phyloP scores from a whole-genome alignment of 1,284 basidiomycete genomes.

The Limonomyces culmigenus region DNA sequence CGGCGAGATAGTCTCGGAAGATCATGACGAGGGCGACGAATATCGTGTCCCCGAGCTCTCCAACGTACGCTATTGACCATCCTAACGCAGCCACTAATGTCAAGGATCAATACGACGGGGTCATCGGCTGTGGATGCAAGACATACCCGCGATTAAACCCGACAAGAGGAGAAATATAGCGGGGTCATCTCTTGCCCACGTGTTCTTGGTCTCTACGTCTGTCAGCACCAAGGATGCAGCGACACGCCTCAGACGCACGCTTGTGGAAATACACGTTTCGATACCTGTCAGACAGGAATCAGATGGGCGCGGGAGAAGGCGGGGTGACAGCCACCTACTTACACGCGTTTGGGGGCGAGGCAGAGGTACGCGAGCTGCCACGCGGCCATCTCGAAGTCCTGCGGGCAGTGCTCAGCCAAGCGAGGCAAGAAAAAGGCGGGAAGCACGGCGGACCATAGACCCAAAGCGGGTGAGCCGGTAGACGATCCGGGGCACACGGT shows the following conservation, averaged over 20 bases:
- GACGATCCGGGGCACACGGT: constrained; percentile 65
- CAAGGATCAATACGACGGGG: background rate
- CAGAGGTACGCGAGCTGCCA: constrained; percentile 91
- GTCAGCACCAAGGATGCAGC: constrained; percentile 1
- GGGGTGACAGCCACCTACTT: too few species aligned
- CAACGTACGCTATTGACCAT: constrained; percentile 77
- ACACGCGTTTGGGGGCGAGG: constrained; percentile 82
- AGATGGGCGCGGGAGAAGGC: constrained; percentile 22
- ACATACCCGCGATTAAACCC: too few species aligned
- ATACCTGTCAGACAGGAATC: constrained; percentile 30
- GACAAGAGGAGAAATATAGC: constrained; percentile 78
- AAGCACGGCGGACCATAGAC: constrained; percentile 49
- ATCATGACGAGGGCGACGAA: constrained; percentile 67
- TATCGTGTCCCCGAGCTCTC: constrained; percentile 35
- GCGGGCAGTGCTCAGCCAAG: too few species aligned
- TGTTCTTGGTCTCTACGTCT: constrained; percentile 83
- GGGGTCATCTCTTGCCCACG: constrained; percentile 91
- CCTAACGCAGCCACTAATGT: constrained; percentile 53
- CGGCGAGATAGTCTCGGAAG: constrained; percentile 74
- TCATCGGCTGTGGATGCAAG: too few species aligned
- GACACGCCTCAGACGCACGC: constrained; percentile 28
- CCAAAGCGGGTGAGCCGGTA: constrained; percentile 63
- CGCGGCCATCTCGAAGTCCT: constrained; percentile 91
- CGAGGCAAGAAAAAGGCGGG: constrained; percentile 1
- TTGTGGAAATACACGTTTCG: constrained; percentile 88